Conservation (phyloP, 2,329 filamentous ascomycete species). For the Alternaria gaisen region DNA sequence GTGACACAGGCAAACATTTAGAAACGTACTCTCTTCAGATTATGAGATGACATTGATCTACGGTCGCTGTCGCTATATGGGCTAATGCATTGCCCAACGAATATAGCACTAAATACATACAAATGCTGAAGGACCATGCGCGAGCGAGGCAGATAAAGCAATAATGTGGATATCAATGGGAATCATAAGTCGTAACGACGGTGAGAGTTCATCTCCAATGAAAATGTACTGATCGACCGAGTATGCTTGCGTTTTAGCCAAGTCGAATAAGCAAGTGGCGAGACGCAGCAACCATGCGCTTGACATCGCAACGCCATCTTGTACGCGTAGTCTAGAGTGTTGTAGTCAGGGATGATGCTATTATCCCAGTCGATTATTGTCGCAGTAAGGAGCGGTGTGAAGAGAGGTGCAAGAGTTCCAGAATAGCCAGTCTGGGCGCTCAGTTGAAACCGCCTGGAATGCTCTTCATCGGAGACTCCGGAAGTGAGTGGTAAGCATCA, state of each 20-base stretch:
- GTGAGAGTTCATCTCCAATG: background rate
- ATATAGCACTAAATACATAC: slow-evolving; percentile 3
- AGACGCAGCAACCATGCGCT: slow-evolving; percentile 1
- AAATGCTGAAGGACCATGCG: background rate
- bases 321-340: background rate
- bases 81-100: background rate
- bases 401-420: background rate
- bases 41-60: background rate
- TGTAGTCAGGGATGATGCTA: background rate
- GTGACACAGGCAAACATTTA: background rate
- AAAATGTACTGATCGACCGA: background rate
- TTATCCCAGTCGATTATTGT: background rate
- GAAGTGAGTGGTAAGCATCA: slow-evolving; percentile 55
- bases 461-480: slow-evolving; percentile 45
- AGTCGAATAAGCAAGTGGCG: slow-evolving; percentile 4
- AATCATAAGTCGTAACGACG: slow-evolving; percentile 26
- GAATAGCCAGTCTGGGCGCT: background rate
- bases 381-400: background rate
- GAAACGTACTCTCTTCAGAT: background rate
- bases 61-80: background rate
- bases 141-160: slow-evolving; percentile 6
- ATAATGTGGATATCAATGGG: slow-evolving; percentile 22
- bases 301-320: slow-evolving; percentile 1
- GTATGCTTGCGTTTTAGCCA: background rate
- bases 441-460: slow-evolving; percentile 45